A percentile compares a stretch with the other conserved stretches of the same genome.
These are phyloP conservation scores for Penicillium sclerotiorum DNA, from an alignment of 2,329 filamentous ascomycete genomes.

Conservation along the genomic window DNA sequence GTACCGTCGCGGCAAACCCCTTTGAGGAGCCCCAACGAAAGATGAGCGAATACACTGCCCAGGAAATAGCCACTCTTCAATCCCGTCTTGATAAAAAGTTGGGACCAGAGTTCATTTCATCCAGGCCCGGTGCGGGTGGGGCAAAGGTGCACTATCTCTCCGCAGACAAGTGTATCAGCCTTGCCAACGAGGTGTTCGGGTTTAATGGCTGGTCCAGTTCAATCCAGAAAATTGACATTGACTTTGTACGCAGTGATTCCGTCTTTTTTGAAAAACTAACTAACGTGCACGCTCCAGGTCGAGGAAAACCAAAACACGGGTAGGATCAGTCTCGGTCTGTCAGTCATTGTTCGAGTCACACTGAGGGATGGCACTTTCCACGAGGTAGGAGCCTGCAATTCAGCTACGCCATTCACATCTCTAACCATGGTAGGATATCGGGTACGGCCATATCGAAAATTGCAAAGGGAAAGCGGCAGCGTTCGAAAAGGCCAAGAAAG, in stretches of 20 bases:
- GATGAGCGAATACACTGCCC: constrained; percentile 81
- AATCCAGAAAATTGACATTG: constrained; percentile 92
- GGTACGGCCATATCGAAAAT: constrained; percentile 96
- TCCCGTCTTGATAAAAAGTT: constrained; percentile 87
- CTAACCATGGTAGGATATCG: constrained; percentile 66
- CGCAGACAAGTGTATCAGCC: constrained; percentile 94
- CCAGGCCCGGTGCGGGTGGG: constrained; percentile 78
- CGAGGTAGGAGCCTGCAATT: constrained; percentile 58
- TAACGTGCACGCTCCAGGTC: constrained; percentile 49
- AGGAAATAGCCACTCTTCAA: constrained; percentile 85
- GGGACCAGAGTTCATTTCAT: constrained; percentile 93
- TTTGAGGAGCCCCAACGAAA: constrained; percentile 73
- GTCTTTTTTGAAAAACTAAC: background rate
- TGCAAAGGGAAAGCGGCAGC: constrained; percentile 92
- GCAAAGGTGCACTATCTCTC: constrained; percentile 89
- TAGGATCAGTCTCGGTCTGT: constrained; percentile 81
- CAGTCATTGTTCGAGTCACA: constrained; percentile 87
- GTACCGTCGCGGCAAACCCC: constrained; percentile 63
- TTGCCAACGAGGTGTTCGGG: constrained; percentile 93
- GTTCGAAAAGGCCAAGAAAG: constrained; percentile 98
- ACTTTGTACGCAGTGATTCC: constrained; percentile 64
- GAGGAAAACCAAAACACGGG: constrained; percentile 79
- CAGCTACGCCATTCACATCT: background rate
- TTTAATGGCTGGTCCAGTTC: constrained; percentile 98
- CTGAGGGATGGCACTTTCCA: constrained; percentile 93